Base-by-base conservation (phyloP, 2,329 filamentous ascomycete species). In the Arthroderma sp. region DNA sequence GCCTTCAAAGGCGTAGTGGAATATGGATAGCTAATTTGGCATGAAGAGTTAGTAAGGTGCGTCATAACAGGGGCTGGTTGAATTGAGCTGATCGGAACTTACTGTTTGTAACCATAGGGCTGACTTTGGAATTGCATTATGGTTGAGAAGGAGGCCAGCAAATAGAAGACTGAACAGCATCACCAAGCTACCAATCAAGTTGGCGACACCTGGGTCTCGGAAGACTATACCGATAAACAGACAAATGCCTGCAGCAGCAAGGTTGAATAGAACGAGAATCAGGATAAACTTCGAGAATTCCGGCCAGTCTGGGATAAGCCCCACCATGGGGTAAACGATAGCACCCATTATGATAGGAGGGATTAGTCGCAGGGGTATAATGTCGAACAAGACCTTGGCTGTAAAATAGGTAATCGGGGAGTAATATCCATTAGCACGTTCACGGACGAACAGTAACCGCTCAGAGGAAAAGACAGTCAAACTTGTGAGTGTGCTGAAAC, bases 121-220 rank as follows among this genome's bases (percentile, higher is more conserved):
- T 1, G 88, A 82, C 54, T 81, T 78, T 1, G 93, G 93, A 56
- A 96, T 96, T 31, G 88, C 90, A 70, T 96, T 85, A 69, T 95
- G 90, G 71, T 98, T 98, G 60, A 98, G 81, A 58, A 98, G 78
- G 59, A 98, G 83, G 58, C 93, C 93, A 0, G 91, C 91, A 71
- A 98, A 97, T 8, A 98, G 80, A 60, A 98, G 76, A 68, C 88
- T 95, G 78, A 98, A 98, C 7, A 98, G 79, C 93, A 98, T 98
- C 54, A 97, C 89, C 65, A 98, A 74, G 65, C 91, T 94, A 56
- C 91, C 93, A 59, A 98, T 87, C 61, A 98, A 72, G 71, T 94
- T 97, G 54, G 93, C 93, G 1, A 98, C 90, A 38, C 90, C 87
- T 33, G 82, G 82, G 66, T 98, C 93, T 66, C 87, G 88, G 79